A percentile compares a stretch with the other conserved stretches of the same genome.
Evolutionary conservation across 108 stramenopile genomes (phyloP).

Genomic region (Aurantiochytrium sp.): DNA sequence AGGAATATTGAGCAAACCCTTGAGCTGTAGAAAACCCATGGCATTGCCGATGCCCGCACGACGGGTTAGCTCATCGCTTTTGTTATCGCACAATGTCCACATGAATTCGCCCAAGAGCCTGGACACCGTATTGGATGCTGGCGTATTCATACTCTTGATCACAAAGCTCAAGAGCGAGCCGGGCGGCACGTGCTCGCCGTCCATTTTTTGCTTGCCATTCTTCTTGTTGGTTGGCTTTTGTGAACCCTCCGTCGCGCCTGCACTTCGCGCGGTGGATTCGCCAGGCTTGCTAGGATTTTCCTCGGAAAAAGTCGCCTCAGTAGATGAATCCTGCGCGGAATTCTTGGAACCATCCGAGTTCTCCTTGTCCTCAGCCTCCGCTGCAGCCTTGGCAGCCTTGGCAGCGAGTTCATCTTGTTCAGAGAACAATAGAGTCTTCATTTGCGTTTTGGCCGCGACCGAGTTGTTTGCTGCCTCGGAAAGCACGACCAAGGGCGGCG

Average conservation of each 20-base stretch:
- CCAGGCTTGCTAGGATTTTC: too few relatives aligned
- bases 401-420: background rate
- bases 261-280: too few relatives aligned
- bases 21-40: constrained; percentile 58
- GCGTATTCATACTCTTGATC: constrained; percentile 63
- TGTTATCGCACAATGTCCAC: constrained; percentile 63
- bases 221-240: background rate
- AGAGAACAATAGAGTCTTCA: background rate
- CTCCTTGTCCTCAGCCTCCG: background rate
- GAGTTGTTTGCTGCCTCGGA: background rate
- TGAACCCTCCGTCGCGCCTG: too few relatives aligned
- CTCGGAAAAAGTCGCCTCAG: too few relatives aligned
- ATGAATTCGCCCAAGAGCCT: constrained; percentile 63
- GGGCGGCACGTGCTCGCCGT: constrained; percentile 65
- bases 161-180: constrained; percentile 62
- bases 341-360: too few relatives aligned
- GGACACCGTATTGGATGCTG: constrained; percentile 60
- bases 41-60: constrained; percentile 75
- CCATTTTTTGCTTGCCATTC: constrained; percentile 51
- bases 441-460: background rate
- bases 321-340: too few relatives aligned
- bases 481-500: background rate
- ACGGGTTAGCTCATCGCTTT: constrained; percentile 59
- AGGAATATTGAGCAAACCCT: constrained; percentile 62
- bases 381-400: background rate